Percentiles rank a stretch among this genome's conserved stretches.
Evolutionary conservation across 2,329 filamentous ascomycete species (phyloP).

Genomic region (Calonectria naviculata): DNA sequence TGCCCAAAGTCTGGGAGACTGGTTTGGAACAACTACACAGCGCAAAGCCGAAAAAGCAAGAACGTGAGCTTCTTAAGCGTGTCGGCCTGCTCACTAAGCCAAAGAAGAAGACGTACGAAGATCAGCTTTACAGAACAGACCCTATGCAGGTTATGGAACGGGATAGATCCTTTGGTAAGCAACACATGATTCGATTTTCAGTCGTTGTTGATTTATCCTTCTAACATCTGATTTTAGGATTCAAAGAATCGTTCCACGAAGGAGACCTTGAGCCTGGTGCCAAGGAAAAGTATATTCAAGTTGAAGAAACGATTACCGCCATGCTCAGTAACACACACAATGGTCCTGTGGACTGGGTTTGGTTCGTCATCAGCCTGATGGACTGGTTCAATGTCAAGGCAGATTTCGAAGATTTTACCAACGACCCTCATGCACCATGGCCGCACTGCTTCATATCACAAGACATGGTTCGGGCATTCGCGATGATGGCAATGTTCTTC

Average conservation of each 20-base stretch:
- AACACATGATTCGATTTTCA: too few species aligned
- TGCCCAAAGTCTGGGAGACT: constrained; percentile 37
- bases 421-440: constrained; percentile 33
- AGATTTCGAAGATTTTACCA: constrained; percentile 27
- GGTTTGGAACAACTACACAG: constrained; percentile 24
- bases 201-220: neutral
- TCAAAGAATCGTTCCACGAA: constrained; percentile 40
- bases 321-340: constrained; percentile 27
- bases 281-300: constrained; percentile 27
- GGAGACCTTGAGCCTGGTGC: constrained; percentile 41
- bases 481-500: constrained; percentile 42
- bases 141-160: constrained; percentile 39
- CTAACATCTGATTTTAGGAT: constrained; percentile 24
- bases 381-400: constrained; percentile 35
- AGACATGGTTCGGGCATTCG: constrained; percentile 39
- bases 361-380: constrained; percentile 34
- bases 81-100: constrained; percentile 2
- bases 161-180: constrained; percentile 32
- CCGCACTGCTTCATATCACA: constrained; percentile 40
- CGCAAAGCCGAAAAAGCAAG: neutral
- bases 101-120: constrained; percentile 10
- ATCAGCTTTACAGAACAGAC: constrained; percentile 21
- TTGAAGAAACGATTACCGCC: constrained; percentile 28
- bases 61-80: constrained; percentile 22
- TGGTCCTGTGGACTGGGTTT: constrained; percentile 36